Evolutionary conservation across 164 flowering plant species (phyloP).

Genomic region (Paratinospora sagittata): DNA sequence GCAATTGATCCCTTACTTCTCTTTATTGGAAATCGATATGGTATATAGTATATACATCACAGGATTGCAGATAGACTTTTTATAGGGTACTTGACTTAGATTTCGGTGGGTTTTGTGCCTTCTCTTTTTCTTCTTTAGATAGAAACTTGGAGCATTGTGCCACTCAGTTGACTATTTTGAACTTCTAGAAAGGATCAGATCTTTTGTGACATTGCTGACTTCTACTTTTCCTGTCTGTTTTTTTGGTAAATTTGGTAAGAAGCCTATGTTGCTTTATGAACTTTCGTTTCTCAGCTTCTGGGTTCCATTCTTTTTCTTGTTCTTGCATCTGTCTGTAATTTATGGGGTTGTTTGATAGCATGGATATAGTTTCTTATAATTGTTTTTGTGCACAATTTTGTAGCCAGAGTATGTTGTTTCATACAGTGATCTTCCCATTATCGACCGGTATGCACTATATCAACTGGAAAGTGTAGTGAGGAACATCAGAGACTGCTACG

Average conservation of each 20-base stretch:
- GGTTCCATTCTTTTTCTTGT: neutral
- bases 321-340: neutral
- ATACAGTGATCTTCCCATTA: constrained; percentile 61
- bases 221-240: neutral
- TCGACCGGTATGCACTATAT: constrained; percentile 81
- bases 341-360: neutral
- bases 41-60: neutral
- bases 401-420: constrained; percentile 65
- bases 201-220: neutral
- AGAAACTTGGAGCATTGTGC: neutral
- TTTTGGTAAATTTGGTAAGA: neutral
- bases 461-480: constrained; percentile 84
- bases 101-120: neutral
- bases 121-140: neutral
- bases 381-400: constrained; percentile 12
- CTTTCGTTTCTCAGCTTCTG: neutral
- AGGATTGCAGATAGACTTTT: neutral
- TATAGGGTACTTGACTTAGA: neutral
- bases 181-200: neutral
- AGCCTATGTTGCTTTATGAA: neutral
- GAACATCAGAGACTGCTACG: constrained; percentile 65
- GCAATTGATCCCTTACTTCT: neutral
- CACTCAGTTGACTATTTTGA: neutral
- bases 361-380: neutral
- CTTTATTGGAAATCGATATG: neutral